Base-by-base conservation (phyloP, 2,329 filamentous ascomycete genomes). In the Talaromyces pinophilus region DNA sequence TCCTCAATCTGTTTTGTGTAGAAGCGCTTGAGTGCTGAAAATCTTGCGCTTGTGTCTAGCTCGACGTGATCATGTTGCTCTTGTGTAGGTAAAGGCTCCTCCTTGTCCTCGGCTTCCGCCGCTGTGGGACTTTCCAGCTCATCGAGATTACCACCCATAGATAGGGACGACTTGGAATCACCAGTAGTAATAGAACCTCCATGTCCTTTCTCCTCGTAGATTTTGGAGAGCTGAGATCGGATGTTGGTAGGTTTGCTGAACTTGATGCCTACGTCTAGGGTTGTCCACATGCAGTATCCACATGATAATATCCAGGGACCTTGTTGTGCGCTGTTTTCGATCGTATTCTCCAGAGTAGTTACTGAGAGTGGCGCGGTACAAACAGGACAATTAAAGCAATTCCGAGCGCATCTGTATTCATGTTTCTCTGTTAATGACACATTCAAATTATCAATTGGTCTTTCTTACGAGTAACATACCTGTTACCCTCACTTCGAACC, bases 341-440 rank as follows among this genome's bases (percentile, higher is more conserved):
- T 71, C 70, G 77, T 84, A 42, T 84, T 81, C 64, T 93, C 90
- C 67, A 93, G 80, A 22, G 88, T 88, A 63, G 88, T 91, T 62
- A 95, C 88, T 22, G 88, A 85, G 48, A 98, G 85, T 13, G 92
- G 91, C 0, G 92, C 88, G 33, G 92, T 88, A 78, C 95, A 99
- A 69, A 93, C 83, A 0, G 95, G 95, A 72, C 95, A 99, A 76
- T 96, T 92, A 82, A 95, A 98, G 79, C 95, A 99, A 76, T 93
- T 97, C 70, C 95, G 86, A 19, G 92, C 94, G 77, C 95, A 97
- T 75, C 93, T 94, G 68, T 33, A 62, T 64, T 60, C 35, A 61
- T 50, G 33, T 10, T 57, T 48, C 76, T 70, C 19, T n/a, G 52
- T 72, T 64, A 68, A 59, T 38, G 10, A 15, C 11, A 38, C n/a